Conservation (phyloP, 2,329 filamentous ascomycete genomes). For the Penicillium hordei region DNA sequence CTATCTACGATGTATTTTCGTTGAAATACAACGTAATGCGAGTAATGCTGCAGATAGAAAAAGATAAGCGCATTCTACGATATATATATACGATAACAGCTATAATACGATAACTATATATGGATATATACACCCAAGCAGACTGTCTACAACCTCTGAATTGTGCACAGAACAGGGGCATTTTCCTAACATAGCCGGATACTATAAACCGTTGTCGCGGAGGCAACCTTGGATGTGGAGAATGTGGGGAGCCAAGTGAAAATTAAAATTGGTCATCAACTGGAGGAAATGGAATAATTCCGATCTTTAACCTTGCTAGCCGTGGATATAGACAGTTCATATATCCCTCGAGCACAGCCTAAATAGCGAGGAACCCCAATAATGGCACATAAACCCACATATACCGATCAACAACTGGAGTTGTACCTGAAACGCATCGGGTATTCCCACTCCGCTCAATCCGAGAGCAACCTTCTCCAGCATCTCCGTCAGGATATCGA, state of each 20-base stretch:
- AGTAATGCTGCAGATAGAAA: not conserved
- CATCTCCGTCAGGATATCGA: constrained; percentile 30
- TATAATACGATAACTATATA: not conserved
- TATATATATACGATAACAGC: not conserved
- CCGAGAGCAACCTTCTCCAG: constrained; percentile 24
- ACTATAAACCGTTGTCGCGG: not conserved
- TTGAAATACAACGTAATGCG: not conserved
- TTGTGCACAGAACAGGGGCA: not conserved
- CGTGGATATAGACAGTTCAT: not conserved
- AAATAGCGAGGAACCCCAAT: not conserved
- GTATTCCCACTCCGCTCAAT: constrained; percentile 20
- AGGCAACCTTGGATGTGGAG: not conserved
- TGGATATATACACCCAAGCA: too few relatives aligned
- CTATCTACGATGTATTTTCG: not conserved
- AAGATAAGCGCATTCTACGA: not conserved
- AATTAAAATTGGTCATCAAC: not conserved
- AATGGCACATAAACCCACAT: constrained; percentile 27
- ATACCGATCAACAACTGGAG: constrained; percentile 38
- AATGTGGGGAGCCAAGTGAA: not conserved
- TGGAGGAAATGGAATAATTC: not conserved
- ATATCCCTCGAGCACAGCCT: not conserved
- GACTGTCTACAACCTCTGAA: not conserved
- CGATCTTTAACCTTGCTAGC: not conserved
- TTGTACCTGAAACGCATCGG: constrained; percentile 37
- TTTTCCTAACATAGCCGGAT: not conserved